Percentiles rank a stretch among this genome's conserved stretches.
phyloP scores from a whole-genome alignment of 169 alveolate species.

The Cryptosporidium ryanae region DNA sequence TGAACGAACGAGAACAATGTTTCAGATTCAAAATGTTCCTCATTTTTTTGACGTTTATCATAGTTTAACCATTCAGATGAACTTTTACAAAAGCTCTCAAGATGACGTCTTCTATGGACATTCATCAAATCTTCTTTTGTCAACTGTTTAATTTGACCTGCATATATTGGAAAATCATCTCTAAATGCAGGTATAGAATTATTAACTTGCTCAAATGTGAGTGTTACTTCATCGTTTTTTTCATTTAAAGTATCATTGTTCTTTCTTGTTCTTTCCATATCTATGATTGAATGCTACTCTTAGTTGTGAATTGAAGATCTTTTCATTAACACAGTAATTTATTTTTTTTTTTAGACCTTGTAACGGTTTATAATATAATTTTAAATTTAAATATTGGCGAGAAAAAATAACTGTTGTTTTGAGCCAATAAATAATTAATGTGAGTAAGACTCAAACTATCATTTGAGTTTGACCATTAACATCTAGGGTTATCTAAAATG shows the following conservation, averaged over 20 bases:
- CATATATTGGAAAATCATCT: constrained; percentile 76
- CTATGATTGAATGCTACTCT: background rate
- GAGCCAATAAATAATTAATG: too few relatives aligned
- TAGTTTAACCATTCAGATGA: constrained; percentile 80
- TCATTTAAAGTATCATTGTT: constrained; percentile 12
- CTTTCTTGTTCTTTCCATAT: constrained; percentile 7
- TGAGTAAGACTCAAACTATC: too few relatives aligned
- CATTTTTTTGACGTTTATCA: constrained; percentile 70
- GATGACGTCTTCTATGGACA: constrained; percentile 79
- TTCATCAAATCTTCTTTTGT: constrained; percentile 77
- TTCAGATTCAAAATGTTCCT: constrained; percentile 66
- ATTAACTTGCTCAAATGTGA: constrained; percentile 60
- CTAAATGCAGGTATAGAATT: constrained; percentile 79
- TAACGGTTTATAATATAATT: too few relatives aligned
- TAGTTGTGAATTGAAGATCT: background rate
- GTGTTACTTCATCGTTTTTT: background rate
- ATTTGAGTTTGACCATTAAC: too few relatives aligned
- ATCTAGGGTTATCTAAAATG: too few relatives aligned
- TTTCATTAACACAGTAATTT: background rate
- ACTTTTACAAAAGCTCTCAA: constrained; percentile 77
- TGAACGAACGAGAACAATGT: constrained; percentile 67
- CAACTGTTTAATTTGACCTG: constrained; percentile 79
- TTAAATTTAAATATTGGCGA: too few relatives aligned
- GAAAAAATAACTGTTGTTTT: too few relatives aligned
- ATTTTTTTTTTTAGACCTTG: background rate